Evolutionary conservation across 1,284 basidiomycete genomes (phyloP).

Genomic region (Puccinia polysora): DNA sequence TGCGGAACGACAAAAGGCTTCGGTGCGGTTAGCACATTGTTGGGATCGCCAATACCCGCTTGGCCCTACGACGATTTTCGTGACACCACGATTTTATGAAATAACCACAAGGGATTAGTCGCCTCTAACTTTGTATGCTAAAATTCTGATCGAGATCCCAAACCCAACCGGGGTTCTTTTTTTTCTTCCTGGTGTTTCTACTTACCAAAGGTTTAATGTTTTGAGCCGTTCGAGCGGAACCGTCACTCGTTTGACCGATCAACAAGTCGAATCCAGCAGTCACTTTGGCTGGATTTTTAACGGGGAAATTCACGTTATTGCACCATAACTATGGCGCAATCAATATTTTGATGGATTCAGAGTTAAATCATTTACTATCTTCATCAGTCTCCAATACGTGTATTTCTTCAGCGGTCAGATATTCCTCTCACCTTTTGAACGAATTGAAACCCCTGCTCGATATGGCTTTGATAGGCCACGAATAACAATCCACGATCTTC

Average conservation of each 20-base stretch:
- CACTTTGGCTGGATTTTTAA: slow-evolving; percentile 19
- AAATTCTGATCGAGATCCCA: not conserved
- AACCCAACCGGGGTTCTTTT: not conserved
- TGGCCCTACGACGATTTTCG: not conserved
- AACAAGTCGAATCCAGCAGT: slow-evolving; percentile 39
- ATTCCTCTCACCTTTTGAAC: slow-evolving; percentile 32
- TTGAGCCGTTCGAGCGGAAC: slow-evolving; percentile 27
- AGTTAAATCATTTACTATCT: not conserved
- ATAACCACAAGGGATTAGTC: no score
- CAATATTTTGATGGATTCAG: not conserved
- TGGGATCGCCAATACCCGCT: slow-evolving; percentile 29
- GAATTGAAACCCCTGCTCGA: slow-evolving; percentile 41
- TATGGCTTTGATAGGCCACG: slow-evolving; percentile 38
- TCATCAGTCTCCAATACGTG: not conserved
- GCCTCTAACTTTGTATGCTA: no score
- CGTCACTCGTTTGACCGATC: slow-evolving; percentile 25
- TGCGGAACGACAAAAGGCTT: slow-evolving; percentile 25
- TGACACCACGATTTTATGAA: no score
- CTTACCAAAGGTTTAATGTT: slow-evolving; percentile 35
- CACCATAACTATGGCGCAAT: slow-evolving; percentile 18
- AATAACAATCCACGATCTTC: slow-evolving; percentile 39
- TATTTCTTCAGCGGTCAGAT: not conserved
- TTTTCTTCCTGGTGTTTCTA: not conserved
- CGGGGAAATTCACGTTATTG: slow-evolving; percentile 37
- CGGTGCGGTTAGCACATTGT: slow-evolving; percentile 25